Evolutionary conservation across 2,329 filamentous ascomycete genomes (phyloP).

Genomic region (Fusarium pseudocircinatum): DNA sequence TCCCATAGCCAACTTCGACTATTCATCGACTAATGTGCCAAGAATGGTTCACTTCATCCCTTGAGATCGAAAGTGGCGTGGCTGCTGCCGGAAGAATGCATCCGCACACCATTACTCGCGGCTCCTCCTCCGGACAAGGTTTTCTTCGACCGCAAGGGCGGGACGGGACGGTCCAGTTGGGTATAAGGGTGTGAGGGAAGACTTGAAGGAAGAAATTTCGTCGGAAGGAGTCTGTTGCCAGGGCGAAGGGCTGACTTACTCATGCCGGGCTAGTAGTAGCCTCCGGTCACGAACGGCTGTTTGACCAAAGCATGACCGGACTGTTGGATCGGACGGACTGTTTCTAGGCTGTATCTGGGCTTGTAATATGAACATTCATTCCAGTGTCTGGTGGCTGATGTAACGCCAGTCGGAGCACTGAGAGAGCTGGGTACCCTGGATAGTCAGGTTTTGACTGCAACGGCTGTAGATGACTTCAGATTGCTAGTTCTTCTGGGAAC

Average conservation of each 20-base stretch:
- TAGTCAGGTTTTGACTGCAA: background rate
- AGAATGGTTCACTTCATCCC: slow-evolving; percentile 12
- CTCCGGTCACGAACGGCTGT: background rate
- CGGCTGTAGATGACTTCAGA: background rate
- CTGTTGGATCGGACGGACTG: background rate
- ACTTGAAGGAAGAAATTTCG: background rate
- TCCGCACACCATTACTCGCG: background rate
- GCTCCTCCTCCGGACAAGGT: background rate
- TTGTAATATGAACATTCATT: slow-evolving; percentile 20
- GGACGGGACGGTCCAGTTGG: slow-evolving; percentile 29
- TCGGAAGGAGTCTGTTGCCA: background rate
- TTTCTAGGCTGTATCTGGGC: slow-evolving; percentile 5
- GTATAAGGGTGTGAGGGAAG: background rate
- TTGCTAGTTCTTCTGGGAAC: background rate
- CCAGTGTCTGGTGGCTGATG: background rate
- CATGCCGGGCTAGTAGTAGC: background rate
- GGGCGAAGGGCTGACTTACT: background rate
- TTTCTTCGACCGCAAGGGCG: slow-evolving; percentile 9
- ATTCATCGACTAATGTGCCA: slow-evolving; percentile 21
- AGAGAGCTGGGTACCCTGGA: background rate
- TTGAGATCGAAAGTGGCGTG: slow-evolving; percentile 3
- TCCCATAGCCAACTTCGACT: background rate
- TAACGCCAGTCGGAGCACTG: background rate
- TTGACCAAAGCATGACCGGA: background rate
- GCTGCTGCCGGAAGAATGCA: background rate